Base-by-base conservation (phyloP, 2,329 filamentous ascomycete species). In the Talaromyces atroroseus region DNA sequence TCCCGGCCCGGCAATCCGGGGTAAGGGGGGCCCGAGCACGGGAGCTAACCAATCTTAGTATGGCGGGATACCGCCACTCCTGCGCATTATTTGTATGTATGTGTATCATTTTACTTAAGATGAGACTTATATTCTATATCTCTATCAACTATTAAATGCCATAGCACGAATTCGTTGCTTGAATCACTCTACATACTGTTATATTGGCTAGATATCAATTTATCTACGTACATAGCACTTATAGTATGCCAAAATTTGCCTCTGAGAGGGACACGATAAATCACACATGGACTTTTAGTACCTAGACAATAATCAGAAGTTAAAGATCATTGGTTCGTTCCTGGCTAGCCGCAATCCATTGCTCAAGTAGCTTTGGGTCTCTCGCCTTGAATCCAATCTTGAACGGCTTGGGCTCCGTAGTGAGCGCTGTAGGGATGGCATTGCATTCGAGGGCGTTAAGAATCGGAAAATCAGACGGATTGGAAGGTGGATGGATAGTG, bases 321-420 rank as follows among this genome's bases (percentile, higher is more conserved):
- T 62, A 79, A 54, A 79, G 61, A 60, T 78, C 70, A 61, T 74
- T 76, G 2, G 79, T 82, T 61, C 78, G 72, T 60, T 78, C 77
- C 36, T 82, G 79, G 24, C 79, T 80, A 58, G 71, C 76, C 0
- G 64, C 66, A 61, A 85, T 80, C 82, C 82, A 85, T 61, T 70
- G 60, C 63, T 76, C 69, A 58, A 84, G 59, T 61, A 66, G 69
- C 40, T 60, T 66, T 59, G 73, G 68, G 62, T 82, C 71, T 42
- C 83, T 72, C 3, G 78, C 72, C 60, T 69, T 73, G 56, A 84
- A 77, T 0, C 80, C 78, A 48, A 82, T 75, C 70, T 85, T 85
- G 69, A 86, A 86, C 1, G 80, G 79, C 69, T 82, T 84, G 0
- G 83, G 83, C 61, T 86, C 82, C 2, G 80, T 81, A 0, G 82